These are phyloP conservation scores for Diaporthe caulivora DNA, from an alignment of 2,329 filamentous ascomycete genomes.

Conservation along the genomic window DNA sequence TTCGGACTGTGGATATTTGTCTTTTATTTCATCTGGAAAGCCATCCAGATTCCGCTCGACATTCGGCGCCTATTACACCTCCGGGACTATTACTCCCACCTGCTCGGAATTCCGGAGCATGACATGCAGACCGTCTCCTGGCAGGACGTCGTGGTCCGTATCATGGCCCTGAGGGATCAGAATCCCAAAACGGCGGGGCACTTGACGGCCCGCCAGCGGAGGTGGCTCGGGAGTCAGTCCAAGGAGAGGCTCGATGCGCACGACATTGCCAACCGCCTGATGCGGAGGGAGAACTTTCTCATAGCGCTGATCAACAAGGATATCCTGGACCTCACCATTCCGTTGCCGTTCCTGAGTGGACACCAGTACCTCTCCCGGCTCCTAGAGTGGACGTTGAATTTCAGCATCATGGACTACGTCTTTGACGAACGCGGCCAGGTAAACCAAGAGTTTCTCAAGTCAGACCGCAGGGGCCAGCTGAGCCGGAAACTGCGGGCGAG, in stretches of 20 bases:
- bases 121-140: slow-evolving; percentile 96
- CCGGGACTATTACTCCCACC: slow-evolving; percentile 86
- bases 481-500: slow-evolving; percentile 83
- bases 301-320: slow-evolving; percentile 99
- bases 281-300: slow-evolving; percentile 97
- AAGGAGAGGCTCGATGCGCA: slow-evolving; percentile 96
- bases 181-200: slow-evolving; percentile 83
- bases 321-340: slow-evolving; percentile 86
- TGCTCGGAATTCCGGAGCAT: slow-evolving; percentile 83
- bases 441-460: slow-evolving; percentile 85
- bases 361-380: slow-evolving; percentile 90
- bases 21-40: slow-evolving; percentile 87
- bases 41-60: slow-evolving; percentile 80
- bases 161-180: slow-evolving; percentile 86
- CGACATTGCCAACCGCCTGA: slow-evolving; percentile 95
- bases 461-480: slow-evolving; percentile 81
- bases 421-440: slow-evolving; percentile 93
- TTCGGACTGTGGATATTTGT: slow-evolving; percentile 85
- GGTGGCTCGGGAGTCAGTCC: slow-evolving; percentile 83
- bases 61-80: slow-evolving; percentile 80
- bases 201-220: slow-evolving; percentile 63
- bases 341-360: slow-evolving; percentile 83
- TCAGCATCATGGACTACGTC: slow-evolving; percentile 92
- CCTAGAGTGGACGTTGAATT: slow-evolving; percentile 91
- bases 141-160: slow-evolving; percentile 88